Percentiles rank a stretch among this genome's conserved stretches.
These are phyloP conservation scores for Apiospora hydei DNA, from an alignment of 2,329 filamentous ascomycete genomes.

Conservation along the genomic window DNA sequence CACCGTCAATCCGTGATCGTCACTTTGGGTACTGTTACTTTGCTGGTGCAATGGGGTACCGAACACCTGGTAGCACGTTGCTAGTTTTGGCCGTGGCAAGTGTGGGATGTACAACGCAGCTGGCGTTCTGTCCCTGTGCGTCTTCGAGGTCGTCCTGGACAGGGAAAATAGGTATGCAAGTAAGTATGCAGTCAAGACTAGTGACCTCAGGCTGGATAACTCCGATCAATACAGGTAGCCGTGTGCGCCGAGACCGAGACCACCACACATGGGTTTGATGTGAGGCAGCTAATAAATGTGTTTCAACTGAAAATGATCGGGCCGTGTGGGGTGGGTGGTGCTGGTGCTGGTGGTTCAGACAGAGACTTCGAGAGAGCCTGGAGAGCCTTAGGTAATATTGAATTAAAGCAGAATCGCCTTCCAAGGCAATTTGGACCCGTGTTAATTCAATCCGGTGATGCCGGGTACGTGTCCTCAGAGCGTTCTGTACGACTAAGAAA, in stretches of 20 bases:
- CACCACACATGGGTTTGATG: constrained; percentile 3
- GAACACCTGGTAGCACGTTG: neutral
- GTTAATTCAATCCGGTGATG: neutral
- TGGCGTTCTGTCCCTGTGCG: neutral
- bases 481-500: neutral
- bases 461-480: constrained; percentile 9
- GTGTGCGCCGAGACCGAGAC: neutral
- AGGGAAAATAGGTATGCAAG: neutral
- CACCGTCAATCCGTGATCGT: neutral
- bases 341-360: neutral
- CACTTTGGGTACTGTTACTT: neutral
- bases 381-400: neutral
- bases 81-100: constrained; percentile 2
- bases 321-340: constrained; percentile 14
- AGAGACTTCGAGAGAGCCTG: constrained; percentile 2
- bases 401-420: neutral
- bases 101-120: neutral
- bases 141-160: neutral
- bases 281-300: neutral
- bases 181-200: neutral
- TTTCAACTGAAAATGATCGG: constrained; percentile 20
- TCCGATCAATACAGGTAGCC: neutral
- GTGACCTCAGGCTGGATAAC: neutral
- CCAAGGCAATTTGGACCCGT: neutral
- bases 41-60: neutral